phyloP scores from a whole-genome alignment of 73 alveolate species.

The Tetrahymena borealis region DNA sequence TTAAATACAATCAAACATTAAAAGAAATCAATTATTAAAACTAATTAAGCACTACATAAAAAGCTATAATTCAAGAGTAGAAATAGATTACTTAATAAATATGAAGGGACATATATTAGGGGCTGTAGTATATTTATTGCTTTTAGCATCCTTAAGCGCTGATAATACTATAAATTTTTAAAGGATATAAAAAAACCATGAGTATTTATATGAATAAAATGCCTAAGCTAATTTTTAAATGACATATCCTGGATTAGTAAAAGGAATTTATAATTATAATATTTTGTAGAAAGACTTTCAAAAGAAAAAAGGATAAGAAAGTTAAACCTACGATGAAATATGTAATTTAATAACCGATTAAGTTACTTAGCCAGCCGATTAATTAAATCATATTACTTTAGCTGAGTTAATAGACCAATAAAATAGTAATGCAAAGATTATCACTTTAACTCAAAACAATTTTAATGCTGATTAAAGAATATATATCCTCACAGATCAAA shows the following conservation, averaged over 20 bases:
- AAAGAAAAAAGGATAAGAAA: background rate
- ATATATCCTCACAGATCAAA: background rate
- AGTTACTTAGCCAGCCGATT: background rate
- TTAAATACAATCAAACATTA: no score
- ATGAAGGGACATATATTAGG: no score
- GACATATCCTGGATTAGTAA: background rate
- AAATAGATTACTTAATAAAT: no score
- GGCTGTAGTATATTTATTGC: no score
- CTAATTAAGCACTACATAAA: no score
- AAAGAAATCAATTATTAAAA: no score
- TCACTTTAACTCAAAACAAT: background rate
- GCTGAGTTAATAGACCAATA: background rate
- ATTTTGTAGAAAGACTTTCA: background rate
- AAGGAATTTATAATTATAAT: background rate
- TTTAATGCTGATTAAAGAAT: background rate
- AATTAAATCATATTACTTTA: background rate
- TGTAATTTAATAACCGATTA: background rate
- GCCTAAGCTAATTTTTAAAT: background rate
- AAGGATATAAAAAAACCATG: background rate
- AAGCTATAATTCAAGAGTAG: no score
- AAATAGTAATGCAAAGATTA: background rate
- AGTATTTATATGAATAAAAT: background rate
- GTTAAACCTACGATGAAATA: background rate
- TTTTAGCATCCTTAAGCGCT: background rate
- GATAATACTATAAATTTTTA: background rate